A percentile compares a stretch with the other conserved stretches of the same genome.
Conservation (phyloP, 2,329 filamentous ascomycete genomes). For the Xylaria arbuscula region DNA sequence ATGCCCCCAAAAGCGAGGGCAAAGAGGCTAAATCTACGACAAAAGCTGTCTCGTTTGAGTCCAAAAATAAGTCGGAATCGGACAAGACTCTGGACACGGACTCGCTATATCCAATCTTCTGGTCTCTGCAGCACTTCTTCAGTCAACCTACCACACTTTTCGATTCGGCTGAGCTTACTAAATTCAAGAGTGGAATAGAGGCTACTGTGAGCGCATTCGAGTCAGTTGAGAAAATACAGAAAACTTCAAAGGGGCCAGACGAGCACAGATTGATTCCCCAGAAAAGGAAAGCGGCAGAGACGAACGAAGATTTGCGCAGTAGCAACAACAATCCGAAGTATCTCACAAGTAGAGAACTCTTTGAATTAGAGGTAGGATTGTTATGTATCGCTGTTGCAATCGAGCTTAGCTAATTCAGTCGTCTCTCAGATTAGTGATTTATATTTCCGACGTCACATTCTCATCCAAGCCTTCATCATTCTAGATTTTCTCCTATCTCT, state of each 20-base stretch:
- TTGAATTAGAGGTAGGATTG: conserved; percentile 83
- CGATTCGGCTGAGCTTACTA: conserved; percentile 74
- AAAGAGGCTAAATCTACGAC: conserved; percentile 49
- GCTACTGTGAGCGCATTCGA: conserved; percentile 69
- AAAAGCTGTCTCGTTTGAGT: conserved; percentile 59
- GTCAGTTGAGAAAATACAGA: conserved; percentile 61
- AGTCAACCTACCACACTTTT: conserved; percentile 90
- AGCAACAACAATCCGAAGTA: conserved; percentile 97
- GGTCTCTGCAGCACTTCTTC: conserved; percentile 91
- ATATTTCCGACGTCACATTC: conserved; percentile 91
- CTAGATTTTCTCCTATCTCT: conserved; percentile 96
- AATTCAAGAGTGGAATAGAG: conserved; percentile 83
- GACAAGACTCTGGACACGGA: conserved; percentile 73
- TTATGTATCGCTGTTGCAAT: conserved; percentile 10
- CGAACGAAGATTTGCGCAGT: conserved; percentile 70
- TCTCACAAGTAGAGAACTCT: conserved; percentile 94
- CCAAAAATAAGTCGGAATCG: conserved; percentile 55
- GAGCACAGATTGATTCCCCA: conserved; percentile 69
- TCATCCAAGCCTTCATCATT: conserved; percentile 94
- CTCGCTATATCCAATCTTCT: conserved; percentile 89
- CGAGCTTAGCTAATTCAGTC: conserved; percentile 12
- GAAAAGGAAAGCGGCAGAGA: conserved; percentile 76
- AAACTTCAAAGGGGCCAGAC: conserved; percentile 64
- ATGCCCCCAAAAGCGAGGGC: conserved; percentile 51
- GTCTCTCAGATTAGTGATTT: conserved; percentile 81